These are phyloP conservation scores for Saturnispora bothae DNA, from an alignment of 805 yeast species.

Conservation along the genomic window DNA sequence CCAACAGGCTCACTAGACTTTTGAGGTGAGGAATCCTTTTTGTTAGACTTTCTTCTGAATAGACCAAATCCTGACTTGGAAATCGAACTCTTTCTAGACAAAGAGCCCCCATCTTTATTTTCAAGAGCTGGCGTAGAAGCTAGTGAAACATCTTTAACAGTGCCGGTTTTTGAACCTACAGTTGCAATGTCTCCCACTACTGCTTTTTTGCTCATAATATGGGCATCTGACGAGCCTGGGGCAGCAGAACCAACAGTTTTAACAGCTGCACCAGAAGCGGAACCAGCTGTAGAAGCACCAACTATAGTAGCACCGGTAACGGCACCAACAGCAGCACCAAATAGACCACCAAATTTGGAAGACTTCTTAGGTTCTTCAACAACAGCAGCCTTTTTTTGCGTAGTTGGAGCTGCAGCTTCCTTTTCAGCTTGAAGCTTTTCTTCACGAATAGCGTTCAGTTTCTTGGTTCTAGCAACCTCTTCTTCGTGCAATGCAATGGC, in stretches of 20 bases:
- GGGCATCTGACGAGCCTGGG: conserved; percentile 11
- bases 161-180: too few relatives aligned
- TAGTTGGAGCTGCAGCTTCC: conserved; percentile 27
- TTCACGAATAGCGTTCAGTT: conserved; percentile 31
- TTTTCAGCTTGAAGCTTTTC: conserved; percentile 26
- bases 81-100: too few relatives aligned
- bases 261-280: conserved; percentile 15
- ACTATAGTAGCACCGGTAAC: conserved; percentile 12
- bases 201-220: conserved; percentile 16
- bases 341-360: conserved; percentile 19
- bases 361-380: conserved; percentile 24
- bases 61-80: conserved; percentile 16
- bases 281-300: conserved; percentile 14
- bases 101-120: too few relatives aligned
- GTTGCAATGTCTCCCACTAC: conserved; percentile 27
- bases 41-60: conserved; percentile 10
- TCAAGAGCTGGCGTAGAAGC: too few relatives aligned
- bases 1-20: too few relatives aligned
- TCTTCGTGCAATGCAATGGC: conserved; percentile 29
- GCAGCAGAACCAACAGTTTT: conserved; percentile 9
- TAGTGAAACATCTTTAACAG: too few relatives aligned
- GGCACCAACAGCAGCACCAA: conserved; percentile 8
- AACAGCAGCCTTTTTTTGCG: conserved; percentile 27
- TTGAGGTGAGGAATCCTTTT: conserved; percentile 13
- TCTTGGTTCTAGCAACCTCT: conserved; percentile 30